phyloP scores from a whole-genome alignment of 495 filamentous ascomycete species.

The Niebla homalea region DNA sequence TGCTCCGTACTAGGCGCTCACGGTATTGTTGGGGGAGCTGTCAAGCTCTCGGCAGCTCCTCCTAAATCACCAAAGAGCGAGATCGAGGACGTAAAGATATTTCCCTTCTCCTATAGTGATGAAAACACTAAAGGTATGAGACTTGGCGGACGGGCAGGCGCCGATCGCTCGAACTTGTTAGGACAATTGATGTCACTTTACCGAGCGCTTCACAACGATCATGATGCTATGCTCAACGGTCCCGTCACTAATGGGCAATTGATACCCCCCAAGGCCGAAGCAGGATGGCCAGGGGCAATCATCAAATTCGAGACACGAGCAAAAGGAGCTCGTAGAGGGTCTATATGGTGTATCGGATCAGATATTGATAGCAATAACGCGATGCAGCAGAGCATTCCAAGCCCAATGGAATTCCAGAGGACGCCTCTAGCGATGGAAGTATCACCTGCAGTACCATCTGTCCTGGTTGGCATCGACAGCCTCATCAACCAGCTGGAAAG shows the following conservation, averaged over 20 bases:
- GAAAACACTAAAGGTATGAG: conserved; percentile 52
- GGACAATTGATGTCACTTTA: conserved; percentile 32
- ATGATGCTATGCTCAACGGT: conserved; percentile 56
- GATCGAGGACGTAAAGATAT: conserved; percentile 51
- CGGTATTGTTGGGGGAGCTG: conserved; percentile 72
- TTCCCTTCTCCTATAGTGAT: conserved; percentile 52
- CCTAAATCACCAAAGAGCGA: conserved; percentile 40
- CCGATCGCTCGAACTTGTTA: conserved; percentile 35
- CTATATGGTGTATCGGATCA: conserved; percentile 63
- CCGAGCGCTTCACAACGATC: conserved; percentile 23
- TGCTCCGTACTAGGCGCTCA: conserved; percentile 55
- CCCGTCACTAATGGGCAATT: conserved; percentile 82
- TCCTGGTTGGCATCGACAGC: conserved; percentile 75
- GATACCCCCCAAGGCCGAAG: conserved; percentile 29
- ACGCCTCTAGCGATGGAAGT: conserved; percentile 34
- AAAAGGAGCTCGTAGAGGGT: conserved; percentile 33
- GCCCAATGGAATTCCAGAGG: conserved; percentile 40
- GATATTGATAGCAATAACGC: conserved; percentile 60
- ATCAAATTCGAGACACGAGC: conserved; percentile 54
- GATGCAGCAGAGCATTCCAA: conserved; percentile 54
- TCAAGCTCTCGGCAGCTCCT: conserved; percentile 68
- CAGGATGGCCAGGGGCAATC: conserved; percentile 59
- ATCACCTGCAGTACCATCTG: conserved; percentile 23
- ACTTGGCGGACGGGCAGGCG: conserved; percentile 77
- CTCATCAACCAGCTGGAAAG: conserved; percentile 55